Conservation (phyloP, 306 rosid species). For the Dalbergia cochinchinensis region DNA sequence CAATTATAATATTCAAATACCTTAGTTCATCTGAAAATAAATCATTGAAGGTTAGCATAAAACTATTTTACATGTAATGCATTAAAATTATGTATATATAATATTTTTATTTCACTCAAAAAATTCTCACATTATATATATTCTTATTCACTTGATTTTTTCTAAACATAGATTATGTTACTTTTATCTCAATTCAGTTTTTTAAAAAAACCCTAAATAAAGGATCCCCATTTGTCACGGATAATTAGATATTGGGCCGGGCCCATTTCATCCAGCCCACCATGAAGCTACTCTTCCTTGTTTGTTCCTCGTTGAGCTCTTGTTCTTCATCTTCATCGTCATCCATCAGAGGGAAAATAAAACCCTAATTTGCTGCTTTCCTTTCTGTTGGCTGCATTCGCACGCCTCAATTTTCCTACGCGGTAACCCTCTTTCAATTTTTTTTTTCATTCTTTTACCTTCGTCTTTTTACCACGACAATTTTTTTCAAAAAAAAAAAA, state of each 20-base stretch:
- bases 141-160: background rate
- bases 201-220: too few species aligned
- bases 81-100: too few species aligned
- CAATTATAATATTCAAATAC: too few species aligned
- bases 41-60: too few species aligned
- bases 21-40: too few species aligned
- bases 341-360: background rate
- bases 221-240: too few species aligned
- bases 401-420: background rate
- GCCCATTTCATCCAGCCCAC: slow-evolving; percentile 32
- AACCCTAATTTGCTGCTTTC: slow-evolving; percentile 28
- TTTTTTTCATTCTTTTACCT: background rate
- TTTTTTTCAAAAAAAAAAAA: background rate
- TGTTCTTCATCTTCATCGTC: background rate
- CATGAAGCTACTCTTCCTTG: background rate
- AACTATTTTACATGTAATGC: too few species aligned
- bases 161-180: background rate
- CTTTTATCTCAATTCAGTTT: too few species aligned
- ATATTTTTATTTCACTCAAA: too few species aligned
- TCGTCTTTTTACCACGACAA: background rate
- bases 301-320: background rate
- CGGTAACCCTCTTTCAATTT: slow-evolving; percentile 26
- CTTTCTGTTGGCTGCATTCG: slow-evolving; percentile 1
- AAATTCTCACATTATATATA: too few species aligned
- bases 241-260: background rate